These are phyloP conservation scores for Eucommia ulmoides DNA, from an alignment of 257 asterid species.

Conservation along the genomic window DNA sequence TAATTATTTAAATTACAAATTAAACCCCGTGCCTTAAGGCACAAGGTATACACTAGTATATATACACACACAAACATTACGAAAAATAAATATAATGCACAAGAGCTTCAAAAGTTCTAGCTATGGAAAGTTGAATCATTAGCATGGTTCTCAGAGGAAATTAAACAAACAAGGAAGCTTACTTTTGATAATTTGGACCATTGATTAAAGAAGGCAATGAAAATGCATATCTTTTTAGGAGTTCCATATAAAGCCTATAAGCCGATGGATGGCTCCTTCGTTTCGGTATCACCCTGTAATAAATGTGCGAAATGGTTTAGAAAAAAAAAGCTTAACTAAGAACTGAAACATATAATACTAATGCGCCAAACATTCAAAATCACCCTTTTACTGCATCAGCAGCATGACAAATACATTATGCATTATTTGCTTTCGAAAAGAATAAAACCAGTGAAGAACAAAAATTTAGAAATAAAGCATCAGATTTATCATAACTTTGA, in stretches of 20 bases:
- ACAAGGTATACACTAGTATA: background rate
- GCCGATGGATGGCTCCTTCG: conserved; percentile 72
- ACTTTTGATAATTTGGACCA: conserved; percentile 74
- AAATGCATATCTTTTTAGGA: conserved; percentile 63
- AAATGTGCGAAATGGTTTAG: background rate
- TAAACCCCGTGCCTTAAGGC: background rate
- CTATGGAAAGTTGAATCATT: background rate
- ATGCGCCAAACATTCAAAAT: background rate
- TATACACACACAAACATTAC: background rate
- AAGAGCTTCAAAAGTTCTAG: background rate
- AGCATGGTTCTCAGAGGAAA: background rate
- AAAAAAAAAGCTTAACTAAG: background rate
- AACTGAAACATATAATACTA: background rate
- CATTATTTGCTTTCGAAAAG: background rate
- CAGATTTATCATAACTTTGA: too few relatives aligned
- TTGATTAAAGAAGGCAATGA: conserved; percentile 60
- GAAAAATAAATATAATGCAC: conserved; percentile 3
- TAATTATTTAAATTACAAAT: background rate
- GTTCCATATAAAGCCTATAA: conserved; percentile 83
- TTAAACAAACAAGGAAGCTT: conserved; percentile 13
- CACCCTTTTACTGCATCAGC: background rate
- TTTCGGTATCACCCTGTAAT: conserved; percentile 58
- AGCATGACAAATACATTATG: background rate
- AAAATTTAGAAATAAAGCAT: background rate
- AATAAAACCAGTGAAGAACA: background rate